Evolutionary conservation across 176 grass and related monocot species (phyloP), one percentile per base, ranked within the genome.

Genomic region (Hyparrhenia diplandra): DNA sequence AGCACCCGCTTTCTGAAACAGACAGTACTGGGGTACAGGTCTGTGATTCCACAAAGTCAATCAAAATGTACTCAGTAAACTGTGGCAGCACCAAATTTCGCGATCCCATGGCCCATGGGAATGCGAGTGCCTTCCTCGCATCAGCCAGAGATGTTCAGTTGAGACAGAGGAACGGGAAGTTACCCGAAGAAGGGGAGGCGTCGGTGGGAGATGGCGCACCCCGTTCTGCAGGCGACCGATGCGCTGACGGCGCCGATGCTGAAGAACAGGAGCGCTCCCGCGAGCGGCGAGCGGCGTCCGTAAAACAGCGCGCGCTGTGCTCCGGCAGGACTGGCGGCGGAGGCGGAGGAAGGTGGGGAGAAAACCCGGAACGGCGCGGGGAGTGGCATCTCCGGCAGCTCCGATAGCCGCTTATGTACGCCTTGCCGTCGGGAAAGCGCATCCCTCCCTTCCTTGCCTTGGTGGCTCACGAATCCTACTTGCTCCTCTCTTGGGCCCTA

Each of bases 161-260:
- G 17, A 75, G 8, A 6, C n/a, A 58, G n/a, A 11, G 54, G 40
- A 28, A 13, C 45, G 14, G 46, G 21, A 14, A 60, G 17, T 82
- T 58, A 82, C 86, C 90, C 79, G 71, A 86, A 28, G 61, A 88
- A 92, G 65, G 74, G 82, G 71, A 85, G 43, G 62, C 69, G 78
- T 55, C 82, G 69, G n/a, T 71, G 82, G 64, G 82, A 88, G 41
- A 92, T 74, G 75, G 75, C 41, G 71, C 84, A 88, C 74, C 87
- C 85, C 79, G 85, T 88, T 78, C 67, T 92, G 85, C 67, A 88
- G 36, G 82, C 82, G 62, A 92, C 12, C 32, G 82, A 54, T 25
- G 85, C 67, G 86, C 90, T 41, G 62, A 79, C 10, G n/a, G 79
- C 73, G 30, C 82, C 80, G 87, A 92, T 62, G 79, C 87, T 88